A percentile compares a stretch with the other conserved stretches of the same genome.
phyloP scores from a whole-genome alignment of 2,329 filamentous ascomycete genomes.

The Venturia oleaginea region DNA sequence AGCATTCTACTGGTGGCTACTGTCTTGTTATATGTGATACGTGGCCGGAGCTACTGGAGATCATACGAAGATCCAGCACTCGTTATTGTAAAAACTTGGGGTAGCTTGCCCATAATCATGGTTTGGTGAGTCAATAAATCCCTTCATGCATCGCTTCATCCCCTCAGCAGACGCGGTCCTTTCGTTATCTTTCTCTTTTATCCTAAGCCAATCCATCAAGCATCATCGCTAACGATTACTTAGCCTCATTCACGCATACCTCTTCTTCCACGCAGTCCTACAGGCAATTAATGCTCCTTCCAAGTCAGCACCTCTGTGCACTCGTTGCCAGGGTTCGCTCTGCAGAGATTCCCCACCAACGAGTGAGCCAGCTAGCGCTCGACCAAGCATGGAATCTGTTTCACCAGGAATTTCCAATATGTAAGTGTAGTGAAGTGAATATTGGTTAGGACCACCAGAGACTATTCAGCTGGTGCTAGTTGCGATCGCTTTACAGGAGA shows the following conservation, averaged over 20 bases:
- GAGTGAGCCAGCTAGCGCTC: background rate
- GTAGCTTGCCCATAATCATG: background rate
- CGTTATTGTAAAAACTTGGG: background rate
- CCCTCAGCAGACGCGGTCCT: background rate
- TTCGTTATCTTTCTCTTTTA: background rate
- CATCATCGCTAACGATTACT: background rate
- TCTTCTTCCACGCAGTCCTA: background rate
- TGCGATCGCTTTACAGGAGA: no score
- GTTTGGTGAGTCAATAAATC: background rate
- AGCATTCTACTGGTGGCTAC: background rate
- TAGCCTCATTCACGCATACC: background rate
- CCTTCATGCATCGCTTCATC: background rate
- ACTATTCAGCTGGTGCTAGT: no score
- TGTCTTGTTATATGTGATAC: background rate
- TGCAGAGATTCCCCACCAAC: background rate
- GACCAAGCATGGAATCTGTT: background rate
- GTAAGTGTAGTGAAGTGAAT: background rate
- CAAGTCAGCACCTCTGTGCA: background rate
- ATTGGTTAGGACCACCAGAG: background rate
- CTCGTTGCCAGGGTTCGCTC: background rate
- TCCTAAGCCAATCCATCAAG: background rate
- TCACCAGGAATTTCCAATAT: background rate
- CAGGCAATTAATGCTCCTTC: background rate
- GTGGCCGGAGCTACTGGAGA: background rate
- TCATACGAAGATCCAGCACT: background rate